Percentiles rank a stretch among this genome's conserved stretches.
Evolutionary conservation across 2,329 filamentous ascomycete genomes (phyloP).

Genomic region (Sarocladium strictum): DNA sequence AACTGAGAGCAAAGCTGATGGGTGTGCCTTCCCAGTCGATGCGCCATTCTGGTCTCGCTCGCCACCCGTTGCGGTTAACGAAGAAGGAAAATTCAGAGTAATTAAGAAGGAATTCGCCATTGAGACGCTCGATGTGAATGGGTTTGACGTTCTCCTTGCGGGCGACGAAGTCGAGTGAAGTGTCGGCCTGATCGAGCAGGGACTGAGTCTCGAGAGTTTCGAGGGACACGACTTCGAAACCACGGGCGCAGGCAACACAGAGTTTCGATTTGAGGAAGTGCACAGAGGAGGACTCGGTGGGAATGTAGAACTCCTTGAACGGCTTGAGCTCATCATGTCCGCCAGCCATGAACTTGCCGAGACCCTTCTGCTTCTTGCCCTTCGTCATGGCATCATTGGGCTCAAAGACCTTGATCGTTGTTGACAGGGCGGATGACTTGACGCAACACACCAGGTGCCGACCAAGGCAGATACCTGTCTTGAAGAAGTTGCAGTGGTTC

Average conservation of each 20-base stretch:
- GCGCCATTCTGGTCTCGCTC: slow-evolving; percentile 90
- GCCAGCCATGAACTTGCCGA: slow-evolving; percentile 89
- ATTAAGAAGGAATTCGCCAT: slow-evolving; percentile 94
- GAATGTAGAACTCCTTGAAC: slow-evolving; percentile 99
- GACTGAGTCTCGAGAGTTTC: slow-evolving; percentile 98
- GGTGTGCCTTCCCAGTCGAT: slow-evolving; percentile 97
- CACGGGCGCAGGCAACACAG: slow-evolving; percentile 90
- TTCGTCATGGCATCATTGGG: slow-evolving; percentile 92
- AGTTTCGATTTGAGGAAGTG: slow-evolving; percentile 96
- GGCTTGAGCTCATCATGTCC: slow-evolving; percentile 93
- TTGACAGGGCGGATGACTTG: slow-evolving; percentile 87
- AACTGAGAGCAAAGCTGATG: slow-evolving; percentile 86
- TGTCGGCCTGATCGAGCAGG: slow-evolving; percentile 93
- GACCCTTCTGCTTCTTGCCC: slow-evolving; percentile 90
- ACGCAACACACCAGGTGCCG: slow-evolving; percentile 94
- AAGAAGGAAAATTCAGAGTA: slow-evolving; percentile 99
- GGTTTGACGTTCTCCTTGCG: slow-evolving; percentile 90
- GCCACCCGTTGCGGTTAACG: slow-evolving; percentile 97
- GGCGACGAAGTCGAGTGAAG: slow-evolving; percentile 93
- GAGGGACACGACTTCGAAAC: slow-evolving; percentile 94
- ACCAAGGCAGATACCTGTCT: slow-evolving; percentile 89
- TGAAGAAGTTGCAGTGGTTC: slow-evolving; percentile 98
- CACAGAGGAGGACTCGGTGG: slow-evolving; percentile 94
- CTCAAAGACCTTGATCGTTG: slow-evolving; percentile 98
- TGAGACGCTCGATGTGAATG: slow-evolving; percentile 94